Base-by-base conservation (phyloP, 116 monocot species). In the Phalaenopsis hybrid region DNA sequence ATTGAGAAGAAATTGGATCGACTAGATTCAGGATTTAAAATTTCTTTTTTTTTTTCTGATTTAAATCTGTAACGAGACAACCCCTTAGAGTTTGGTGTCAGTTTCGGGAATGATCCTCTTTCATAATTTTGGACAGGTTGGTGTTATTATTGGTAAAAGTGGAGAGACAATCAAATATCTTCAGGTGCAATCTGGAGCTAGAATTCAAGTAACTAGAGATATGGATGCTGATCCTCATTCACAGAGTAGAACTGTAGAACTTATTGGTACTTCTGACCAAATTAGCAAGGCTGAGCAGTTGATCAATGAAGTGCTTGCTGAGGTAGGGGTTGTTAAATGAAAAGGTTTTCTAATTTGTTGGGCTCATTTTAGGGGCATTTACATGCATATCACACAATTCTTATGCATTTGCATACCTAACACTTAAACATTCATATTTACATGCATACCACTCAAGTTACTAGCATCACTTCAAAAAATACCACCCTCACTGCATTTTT, bases 91-190 rank as follows among this genome's bases (percentile, higher is more conserved):
- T 41, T 2, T 63, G 63, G 4, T 34, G 25, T 81, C 41, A 57
- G 44, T 12, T 76, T 23, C 20, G 63, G 18, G 5, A 1, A 13
- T 79, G 9, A 43, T 78, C 33, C 18, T 10, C 45, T 25, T 72
- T 41, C 12, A 37, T 72, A 21, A 50, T 74, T 31, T 75, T 75
- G n/a, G 49, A 44, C 79, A 98, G 98, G 98, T 98, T 86, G 98
- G 98, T 82, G 98, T 98, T 61, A 95, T 98, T 44, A 98, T 98
- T 87, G 98, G 98, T 17, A 95, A 95, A 89, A 81, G 89, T 79
- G 98, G 98, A 48, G 98, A 98, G 59, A 98, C 95, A 18, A 98
- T 98, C n/a, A 98, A 89, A 79, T 87, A 94, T 83, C 90, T 98
- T 75, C 97, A 98, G 76, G 65, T 83, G 51, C 95, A 98, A 57